Evolutionary conservation across 352 stramenopile genomes (phyloP), one percentile per base, ranked within the genome.

Genomic region (Pythium pectinolyticum): DNA sequence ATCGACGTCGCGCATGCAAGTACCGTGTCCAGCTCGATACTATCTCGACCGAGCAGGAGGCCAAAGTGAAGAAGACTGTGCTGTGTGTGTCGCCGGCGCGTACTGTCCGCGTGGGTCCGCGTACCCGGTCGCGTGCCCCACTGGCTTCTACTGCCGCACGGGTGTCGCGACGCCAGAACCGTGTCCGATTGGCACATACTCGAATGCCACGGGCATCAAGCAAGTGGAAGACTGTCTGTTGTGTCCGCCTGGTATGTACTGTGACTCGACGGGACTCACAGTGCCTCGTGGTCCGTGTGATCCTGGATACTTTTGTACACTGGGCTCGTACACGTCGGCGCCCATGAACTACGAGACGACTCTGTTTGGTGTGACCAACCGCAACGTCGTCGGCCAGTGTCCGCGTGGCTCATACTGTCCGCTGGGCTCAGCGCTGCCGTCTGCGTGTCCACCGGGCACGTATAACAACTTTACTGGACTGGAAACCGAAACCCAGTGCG

Each of bases 191-290:
- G 92, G 94, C 15, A 97, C 86, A 5, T 98, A 95, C 59, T 78
- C 89, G 8, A 96, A 96, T 50, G 67, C 70, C 2, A 88, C 77
- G 0, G 82, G 83, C 1, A 73, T 98, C 30, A 75, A 74, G 32
- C 77, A 79, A 49, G 83, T 93, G 12, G 80, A 95, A 34, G 89
- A 97, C 51, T 98, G 94, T 70, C 67, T 86, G 1, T 54, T 73
- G 31, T 98, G 94, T 61, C 72, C 86, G 17, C 84, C 90, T n/a
- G 94, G 94, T 1, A 88, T 88, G 74, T 98, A 96, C 57, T 98
- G 94, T 66, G 92, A 98, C 46, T 75, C 85, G 5, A 93, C 77
- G 20, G 86, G 66, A 0, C 78, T 97, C 31, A 92, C 86, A 1
- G 65, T 76, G 14, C 87, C 88, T 2, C 72, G 79, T 11, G 82